Evolutionary conservation across 139 green algal genomes (phyloP), one percentile per base, ranked within the genome.

Genomic region (Zygnema cylindricum): DNA sequence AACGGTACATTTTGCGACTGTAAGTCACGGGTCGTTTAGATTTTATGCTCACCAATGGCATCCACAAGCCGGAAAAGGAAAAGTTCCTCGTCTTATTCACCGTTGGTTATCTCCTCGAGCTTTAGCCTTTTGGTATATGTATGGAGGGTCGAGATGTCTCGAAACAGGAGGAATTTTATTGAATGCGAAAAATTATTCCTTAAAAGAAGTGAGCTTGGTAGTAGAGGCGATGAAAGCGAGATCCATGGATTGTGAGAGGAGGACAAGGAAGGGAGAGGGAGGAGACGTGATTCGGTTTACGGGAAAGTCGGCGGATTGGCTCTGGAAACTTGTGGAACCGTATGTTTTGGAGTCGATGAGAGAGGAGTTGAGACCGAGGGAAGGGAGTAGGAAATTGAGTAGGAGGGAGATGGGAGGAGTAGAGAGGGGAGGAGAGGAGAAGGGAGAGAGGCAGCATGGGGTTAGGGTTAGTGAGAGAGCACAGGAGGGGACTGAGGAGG

Each of bases 321-420:
- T 87, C 0, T 87, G 82, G 82, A 87, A 87, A 22, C 69, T 87
- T 30, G 82, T 87, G 82, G 76, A n/a, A 54, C 32, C 55, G 30
- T 49, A 33, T 2, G 76, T 33, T 32, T 69, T 54, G 76, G 41
- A 82, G 1, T 49, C 76, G 76, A 54, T n/a, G 76, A 82, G 32
- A 33, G 30, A 3, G 30, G 63, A 82, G 49, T 63, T 63, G 49
- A 1, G 49, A 33, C 25, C 25, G 30, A 1, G 3, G 30, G 1
- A 49, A 23, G 38, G 76, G 76, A 82, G 43, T 33, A 69, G 55
- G 76, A 49, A 54, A 54, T 82, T 33, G 76, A 82, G 76, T 2
- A 91, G 94, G 95, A 95, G 96, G 40, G 96, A 30, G 41, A 63
- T 7, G 49, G 49, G 49, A 16, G 49, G 49, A 25, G 49, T 25